Percentiles rank a stretch among this genome's conserved stretches.
Conservation (phyloP, 208 protist genomes). For the Vickermania ingenoplastis region DNA sequence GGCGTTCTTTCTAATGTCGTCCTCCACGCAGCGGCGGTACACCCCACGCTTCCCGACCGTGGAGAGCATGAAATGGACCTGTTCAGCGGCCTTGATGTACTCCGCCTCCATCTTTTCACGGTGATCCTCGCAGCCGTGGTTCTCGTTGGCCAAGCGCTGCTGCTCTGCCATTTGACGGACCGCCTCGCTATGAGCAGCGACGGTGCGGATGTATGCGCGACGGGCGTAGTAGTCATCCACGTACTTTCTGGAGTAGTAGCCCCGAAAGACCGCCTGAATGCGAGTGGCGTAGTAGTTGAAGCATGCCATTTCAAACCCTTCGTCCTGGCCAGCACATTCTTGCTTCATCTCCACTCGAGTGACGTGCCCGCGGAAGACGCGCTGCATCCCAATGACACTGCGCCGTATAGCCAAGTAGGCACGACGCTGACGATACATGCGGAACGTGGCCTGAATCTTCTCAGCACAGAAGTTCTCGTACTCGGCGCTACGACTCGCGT, state of each 20-base stretch:
- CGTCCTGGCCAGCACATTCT: slow-evolving; percentile 4
- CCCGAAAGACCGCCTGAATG: slow-evolving; percentile 64
- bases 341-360: slow-evolving; percentile 15
- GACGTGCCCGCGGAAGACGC: slow-evolving; percentile 38
- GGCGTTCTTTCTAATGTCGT: slow-evolving; percentile 13
- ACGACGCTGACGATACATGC: slow-evolving; percentile 34
- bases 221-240: slow-evolving; percentile 54
- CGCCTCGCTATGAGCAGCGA: slow-evolving; percentile 17
- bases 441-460: slow-evolving; percentile 43
- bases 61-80: slow-evolving; percentile 15
- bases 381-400: slow-evolving; percentile 31
- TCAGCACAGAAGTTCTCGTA: slow-evolving; percentile 12
- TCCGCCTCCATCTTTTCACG: slow-evolving; percentile 8
- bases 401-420: slow-evolving; percentile 11
- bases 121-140: slow-evolving; percentile 11
- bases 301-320: slow-evolving; percentile 17
- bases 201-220: slow-evolving; percentile 34
- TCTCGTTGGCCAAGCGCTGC: not conserved
- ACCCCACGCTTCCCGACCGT: slow-evolving; percentile 14
- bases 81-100: not conserved
- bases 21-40: slow-evolving; percentile 17
- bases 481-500: not conserved
- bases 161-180: slow-evolving; percentile 18
- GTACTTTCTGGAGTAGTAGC: slow-evolving; percentile 33
- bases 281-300: slow-evolving; percentile 59